phyloP scores from a whole-genome alignment of 2,329 filamentous ascomycete genomes.

The Hypomyces perniciosus region DNA sequence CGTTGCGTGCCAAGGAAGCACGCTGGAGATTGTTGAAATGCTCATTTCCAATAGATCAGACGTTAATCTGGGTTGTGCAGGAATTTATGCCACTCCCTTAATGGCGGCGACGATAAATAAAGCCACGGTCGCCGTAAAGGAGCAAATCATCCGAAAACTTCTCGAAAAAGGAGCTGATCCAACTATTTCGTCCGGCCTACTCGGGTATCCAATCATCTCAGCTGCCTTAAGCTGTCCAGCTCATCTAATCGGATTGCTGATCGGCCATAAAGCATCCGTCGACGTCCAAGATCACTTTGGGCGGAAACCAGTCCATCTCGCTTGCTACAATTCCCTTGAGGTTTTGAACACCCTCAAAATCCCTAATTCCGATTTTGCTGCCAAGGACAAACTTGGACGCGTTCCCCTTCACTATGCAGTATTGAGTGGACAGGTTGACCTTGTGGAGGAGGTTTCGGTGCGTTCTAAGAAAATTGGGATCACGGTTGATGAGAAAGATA shows the following conservation, averaged over 20 bases:
- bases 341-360: not conserved
- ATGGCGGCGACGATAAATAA: not conserved
- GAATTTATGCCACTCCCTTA: not conserved
- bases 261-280: not conserved
- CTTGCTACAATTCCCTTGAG: constrained; percentile 1
- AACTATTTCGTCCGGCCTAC: not conserved
- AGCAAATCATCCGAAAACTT: not conserved
- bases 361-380: not conserved
- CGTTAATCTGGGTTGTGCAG: not conserved
- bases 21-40: not conserved
- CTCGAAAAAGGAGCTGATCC: not conserved
- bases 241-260: not conserved
- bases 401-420: constrained; percentile 3
- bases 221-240: not conserved
- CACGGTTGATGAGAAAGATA: not conserved
- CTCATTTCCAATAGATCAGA: not conserved
- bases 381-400: constrained; percentile 1
- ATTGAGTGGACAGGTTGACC: not conserved
- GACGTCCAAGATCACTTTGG: not conserved
- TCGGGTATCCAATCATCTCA: constrained; percentile 5
- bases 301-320: not conserved
- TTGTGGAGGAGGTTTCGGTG: not conserved
- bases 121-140: too few relatives aligned
- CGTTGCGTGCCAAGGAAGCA: not conserved
- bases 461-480: not conserved